Base-by-base conservation (phyloP, 257 asterid genomes). In the Coffea canephora region DNA sequence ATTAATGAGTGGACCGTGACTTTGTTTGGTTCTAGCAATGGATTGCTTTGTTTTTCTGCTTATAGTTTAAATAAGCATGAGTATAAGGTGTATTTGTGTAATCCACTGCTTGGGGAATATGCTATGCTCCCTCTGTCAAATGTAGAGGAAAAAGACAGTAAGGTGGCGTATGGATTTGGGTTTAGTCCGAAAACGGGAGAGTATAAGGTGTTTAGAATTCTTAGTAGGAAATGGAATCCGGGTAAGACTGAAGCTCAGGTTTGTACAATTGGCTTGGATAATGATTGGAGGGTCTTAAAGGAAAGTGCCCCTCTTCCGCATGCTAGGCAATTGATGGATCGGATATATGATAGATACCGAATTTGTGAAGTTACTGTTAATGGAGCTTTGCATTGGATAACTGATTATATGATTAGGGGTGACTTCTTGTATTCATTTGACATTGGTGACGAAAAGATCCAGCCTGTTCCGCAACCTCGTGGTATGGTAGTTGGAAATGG, bases 21-120 rank as follows among this genome's bases (percentile, higher is more conserved):
- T 70, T 18, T 70, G 46, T 15, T 70, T 6, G 74, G 74, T 70
- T 70, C 74, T 70, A 19, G 74, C 41, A 43, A 70, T 19, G 74
- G 55, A 21, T 21, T 70, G 31, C 55, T 70, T 3, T 70, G 74
- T 25, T 18, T 70, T 21, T 70, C 46, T 52, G 27, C 41, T 70
- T 10, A 41, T 46, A 8, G 6, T 41, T 6, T 5, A 0, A 13
- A 9, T 21, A 4, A 1, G 39, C 3, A 12, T 5, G 55, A 52
- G 23, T 41, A 43, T 70, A 11, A 19, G 12, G 4, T 70, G 36
- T 21, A 6, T 34, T 3, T 70, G 2, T 70, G 54, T 50, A 70
- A 70, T 70, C 74, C 74, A 70, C 43, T 70, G 52, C 45, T 52
- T 70, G 13, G 74, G 54, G 57, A 43, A 43, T 25, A n/a, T 45